Evolutionary conservation across 768 basidiomycete genomes (phyloP).

Genomic region (Udeniomyces megalosporus): DNA sequence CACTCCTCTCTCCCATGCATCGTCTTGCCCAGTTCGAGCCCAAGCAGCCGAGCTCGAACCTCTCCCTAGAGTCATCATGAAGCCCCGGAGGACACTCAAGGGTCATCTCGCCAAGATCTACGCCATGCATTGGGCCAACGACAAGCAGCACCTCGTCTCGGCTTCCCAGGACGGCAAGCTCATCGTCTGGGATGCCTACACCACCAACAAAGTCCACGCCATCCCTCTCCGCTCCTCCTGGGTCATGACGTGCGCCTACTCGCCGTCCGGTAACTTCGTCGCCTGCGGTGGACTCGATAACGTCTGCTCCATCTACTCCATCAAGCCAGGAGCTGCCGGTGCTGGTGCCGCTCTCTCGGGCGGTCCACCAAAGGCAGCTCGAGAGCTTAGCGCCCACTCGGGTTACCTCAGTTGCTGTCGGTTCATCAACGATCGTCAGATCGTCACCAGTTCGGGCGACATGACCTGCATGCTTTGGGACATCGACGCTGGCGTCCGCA

Average conservation of each 20-base stretch:
- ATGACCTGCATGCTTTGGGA: constrained; percentile 99
- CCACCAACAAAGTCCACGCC: constrained; percentile 99
- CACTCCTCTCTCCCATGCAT: neutral
- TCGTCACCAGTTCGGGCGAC: constrained; percentile 91
- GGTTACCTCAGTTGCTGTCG: constrained; percentile 97
- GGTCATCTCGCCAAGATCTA: constrained; percentile 99
- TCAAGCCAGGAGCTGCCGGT: constrained; percentile 32
- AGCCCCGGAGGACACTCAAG: constrained; percentile 81
- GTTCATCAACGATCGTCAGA: constrained; percentile 97
- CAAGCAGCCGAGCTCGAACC: constrained; percentile 96
- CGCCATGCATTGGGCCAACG: constrained; percentile 98
- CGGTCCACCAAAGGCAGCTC: constrained; percentile 56
- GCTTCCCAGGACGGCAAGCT: constrained; percentile 99
- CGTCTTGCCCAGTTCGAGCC: constrained; percentile 58
- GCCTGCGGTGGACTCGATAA: constrained; percentile 98
- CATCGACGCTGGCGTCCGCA: constrained; percentile 88
- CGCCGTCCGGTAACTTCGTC: constrained; percentile 90
- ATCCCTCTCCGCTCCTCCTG: constrained; percentile 94
- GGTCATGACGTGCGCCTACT: constrained; percentile 99
- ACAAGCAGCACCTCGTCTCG: constrained; percentile 92
- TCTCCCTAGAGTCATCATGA: constrained; percentile 91
- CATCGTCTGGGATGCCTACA: constrained; percentile 99
- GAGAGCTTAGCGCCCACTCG: constrained; percentile 91
- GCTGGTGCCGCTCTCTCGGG: constrained; percentile 7
- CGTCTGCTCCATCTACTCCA: constrained; percentile 94